Base-by-base conservation (phyloP, 345 rosid species). In the Passiflora organensis region DNA sequence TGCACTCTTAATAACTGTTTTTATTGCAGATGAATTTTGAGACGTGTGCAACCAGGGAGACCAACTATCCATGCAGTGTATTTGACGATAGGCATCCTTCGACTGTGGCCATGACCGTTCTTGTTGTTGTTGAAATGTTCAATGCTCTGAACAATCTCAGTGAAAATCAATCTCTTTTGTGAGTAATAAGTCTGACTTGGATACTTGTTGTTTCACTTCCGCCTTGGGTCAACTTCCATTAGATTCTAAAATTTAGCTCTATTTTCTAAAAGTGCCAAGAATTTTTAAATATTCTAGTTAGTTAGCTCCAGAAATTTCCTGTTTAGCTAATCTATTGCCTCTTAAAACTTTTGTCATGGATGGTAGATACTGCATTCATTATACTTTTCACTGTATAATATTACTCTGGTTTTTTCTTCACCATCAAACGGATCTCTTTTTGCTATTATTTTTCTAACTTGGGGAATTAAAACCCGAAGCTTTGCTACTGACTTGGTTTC, bases 121-220 rank as follows among this genome's bases (percentile, higher is more conserved):
- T 93, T 75, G 97, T 93, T 68, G 97, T 93, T 28, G 99, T 93
- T 62, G 99, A 93, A 83, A 93, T 93, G 99, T 93, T 93, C 73
- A 93, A 93, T 56, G 96, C 99, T 71, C 73, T 93, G 73, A 93
- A 93, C 71, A 93, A 93, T 79, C 97, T 93, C 67, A 93, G 99
- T 51, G 99, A 93, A 78, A 93, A 89, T 65, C 99, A 93, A 37
- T 93, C 97, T 28, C 83, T 93, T 68, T 62, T 93, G 99, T 93
- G 74, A 89, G 99, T 79, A 38, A 12, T 32, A 25, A n/a, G 21
- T 55, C 45, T 43, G 9, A 38, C 48, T 60, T 43, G 44, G 28
- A 6, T n/a, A 21, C 28, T 13, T 15, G 2, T 8, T 9, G 22
- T 8, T 2, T 25, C 24, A 19, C 53, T 64, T 47, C 13, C 34